Evolutionary conservation across 106 monocot genomes (phyloP).

Genomic region (Dioscorea alata): DNA sequence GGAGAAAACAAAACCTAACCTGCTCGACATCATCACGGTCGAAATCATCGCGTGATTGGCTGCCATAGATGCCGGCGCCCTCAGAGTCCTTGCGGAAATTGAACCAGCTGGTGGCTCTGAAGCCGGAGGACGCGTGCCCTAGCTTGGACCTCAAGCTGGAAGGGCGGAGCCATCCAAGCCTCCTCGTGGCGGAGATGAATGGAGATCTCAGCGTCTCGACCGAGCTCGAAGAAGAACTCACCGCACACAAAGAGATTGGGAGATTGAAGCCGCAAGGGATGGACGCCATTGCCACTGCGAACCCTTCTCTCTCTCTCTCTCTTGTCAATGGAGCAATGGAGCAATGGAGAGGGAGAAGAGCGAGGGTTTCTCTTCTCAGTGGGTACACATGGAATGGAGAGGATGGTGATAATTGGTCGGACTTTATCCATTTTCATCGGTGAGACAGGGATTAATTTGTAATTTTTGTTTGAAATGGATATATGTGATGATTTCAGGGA

Average conservation of each 20-base stretch:
- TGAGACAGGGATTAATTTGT: too few species aligned
- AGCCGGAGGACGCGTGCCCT: constrained; percentile 5
- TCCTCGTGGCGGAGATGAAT: constrained; percentile 28
- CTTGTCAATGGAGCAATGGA: too few species aligned
- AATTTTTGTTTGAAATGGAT: too few species aligned
- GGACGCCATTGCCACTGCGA: constrained; percentile 20
- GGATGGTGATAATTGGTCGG: too few species aligned
- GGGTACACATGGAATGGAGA: too few species aligned
- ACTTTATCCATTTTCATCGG: too few species aligned
- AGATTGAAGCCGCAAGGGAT: constrained; percentile 18
- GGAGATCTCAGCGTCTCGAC: constrained; percentile 10
- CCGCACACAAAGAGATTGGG: constrained; percentile 7
- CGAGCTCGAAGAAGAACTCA: constrained; percentile 4
- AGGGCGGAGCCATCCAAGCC: constrained; percentile 28
- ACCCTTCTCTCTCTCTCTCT: too few species aligned
- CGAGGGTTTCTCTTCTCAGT: too few species aligned
- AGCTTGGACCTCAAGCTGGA: constrained; percentile 15
- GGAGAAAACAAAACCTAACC: constrained; percentile 49
- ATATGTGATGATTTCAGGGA: too few species aligned
- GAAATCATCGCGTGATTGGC: constrained; percentile 77
- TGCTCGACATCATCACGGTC: constrained; percentile 90
- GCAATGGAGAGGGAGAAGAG: too few species aligned
- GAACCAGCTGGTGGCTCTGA: constrained; percentile 65
- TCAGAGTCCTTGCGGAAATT: constrained; percentile 72
- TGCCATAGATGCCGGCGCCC: constrained; percentile 83